Base-by-base conservation (phyloP, 805 yeast genomes). In the Candida sphagnicola region DNA sequence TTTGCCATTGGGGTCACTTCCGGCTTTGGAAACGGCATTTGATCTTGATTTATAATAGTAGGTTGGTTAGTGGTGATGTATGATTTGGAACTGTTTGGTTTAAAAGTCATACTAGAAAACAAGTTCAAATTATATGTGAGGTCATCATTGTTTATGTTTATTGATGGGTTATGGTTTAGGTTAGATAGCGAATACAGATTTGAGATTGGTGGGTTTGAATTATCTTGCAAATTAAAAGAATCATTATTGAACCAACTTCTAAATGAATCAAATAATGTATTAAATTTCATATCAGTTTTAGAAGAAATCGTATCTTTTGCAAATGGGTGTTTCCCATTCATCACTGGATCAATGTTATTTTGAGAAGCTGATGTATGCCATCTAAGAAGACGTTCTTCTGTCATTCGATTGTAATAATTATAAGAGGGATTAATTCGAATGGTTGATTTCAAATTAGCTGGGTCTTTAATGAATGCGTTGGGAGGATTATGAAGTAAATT, bases 341-440 rank as follows among this genome's bases (percentile, higher is more conserved):
- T 28, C 2, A 52, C 35, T 2, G 40, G 39, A n/a, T 58, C 62
- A 8, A 50, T 44, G 38, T 61, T 58, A 32, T 57, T 57, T 29
- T 63, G 66, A 0, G 68, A 61, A 8, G 54, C 60, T 10, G 50
- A 44, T 3, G 67, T 66, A 34, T 61, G 49, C 60, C 64, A 65
- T 25, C 65, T 37, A 1, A 54, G 39, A 24, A 62, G 44, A 31
- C 67, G 40, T 8, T 58, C 62, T 39, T 62, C 67, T 53, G 61
- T 52, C 26, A 44, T 50, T 4, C 51, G 53, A 15, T 48, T 51
- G 33, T 61, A 57, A 21, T 40, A 34, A 37, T 50, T 53, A 23
- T 18, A 34, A 11, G 37, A 28, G 17, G 39, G 45, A 31, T 47
- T 47, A 34, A 24, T 33, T 19, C 38, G 38, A 21, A 46, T 40